Conservation (phyloP, 768 basidiomycete species). For the Psilocybe cyanescens region DNA sequence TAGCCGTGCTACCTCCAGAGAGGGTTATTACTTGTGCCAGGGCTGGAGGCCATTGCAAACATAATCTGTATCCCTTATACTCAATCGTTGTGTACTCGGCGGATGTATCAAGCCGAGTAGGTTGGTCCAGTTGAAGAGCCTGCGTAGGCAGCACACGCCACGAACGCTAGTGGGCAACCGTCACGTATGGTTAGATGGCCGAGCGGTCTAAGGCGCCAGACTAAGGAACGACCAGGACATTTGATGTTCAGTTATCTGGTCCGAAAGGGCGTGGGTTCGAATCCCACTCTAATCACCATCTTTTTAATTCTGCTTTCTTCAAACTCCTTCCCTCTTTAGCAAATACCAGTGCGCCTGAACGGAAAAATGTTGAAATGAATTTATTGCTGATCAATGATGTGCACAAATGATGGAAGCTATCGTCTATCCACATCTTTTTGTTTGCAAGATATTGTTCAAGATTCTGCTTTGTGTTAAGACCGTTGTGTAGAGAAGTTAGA, state of each 20-base stretch:
- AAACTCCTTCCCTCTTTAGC: neutral
- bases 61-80: neutral
- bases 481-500: no score
- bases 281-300: constrained; percentile 54
- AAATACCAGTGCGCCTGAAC: neutral
- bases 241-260: constrained; percentile 26
- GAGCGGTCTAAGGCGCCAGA: constrained; percentile 92
- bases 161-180: no score
- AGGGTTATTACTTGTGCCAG: constrained; percentile 86
- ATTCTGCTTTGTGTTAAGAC: no score
- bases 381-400: no score
- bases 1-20: constrained; percentile 76
- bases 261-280: constrained; percentile 58
- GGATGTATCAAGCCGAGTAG: no score
- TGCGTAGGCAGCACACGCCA: neutral
- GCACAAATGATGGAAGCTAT: no score
- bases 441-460: no score
- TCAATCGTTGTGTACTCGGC: no score
- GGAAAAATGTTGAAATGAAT: no score
- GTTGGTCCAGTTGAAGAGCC: no score
- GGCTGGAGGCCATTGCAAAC: constrained; percentile 53
- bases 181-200: constrained; percentile 62
- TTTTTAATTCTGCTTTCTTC: neutral
- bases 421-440: no score
- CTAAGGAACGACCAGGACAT: constrained; percentile 46